Base-by-base conservation (phyloP, 192 early-diverging fungal species). In the Kappamyces sp. region DNA sequence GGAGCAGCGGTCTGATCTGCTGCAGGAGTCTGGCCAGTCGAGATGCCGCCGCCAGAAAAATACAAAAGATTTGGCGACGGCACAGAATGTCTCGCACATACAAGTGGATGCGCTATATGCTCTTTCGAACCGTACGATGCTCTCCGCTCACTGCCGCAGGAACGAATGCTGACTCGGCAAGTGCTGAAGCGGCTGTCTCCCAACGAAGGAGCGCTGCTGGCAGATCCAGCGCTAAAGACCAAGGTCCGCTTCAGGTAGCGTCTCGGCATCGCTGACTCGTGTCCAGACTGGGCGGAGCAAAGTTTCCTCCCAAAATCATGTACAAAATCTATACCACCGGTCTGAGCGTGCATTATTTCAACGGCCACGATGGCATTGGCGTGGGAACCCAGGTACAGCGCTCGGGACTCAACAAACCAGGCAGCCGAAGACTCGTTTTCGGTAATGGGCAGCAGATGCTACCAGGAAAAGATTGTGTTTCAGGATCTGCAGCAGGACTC, bases 261-360 rank as follows among this genome's bases (percentile, higher is more conserved):
- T 31, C 40, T 34, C 37, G 2, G 6, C 33, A 8, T 23, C 5
- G 61, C 12, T 9, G 43, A 6, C 33, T 33, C 8, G n/a, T 60
- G 32, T 57, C 8, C 10, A 76, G 74, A 49, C 65, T 80, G 37
- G 74, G 70, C 10, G 78, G 78, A 2, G 12, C 36, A 3, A 3
- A 47, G 10, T 80, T 75, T 48, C 78, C 78, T 32, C 78, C 78
- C 23, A 61, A 53, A 1, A 80, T 80, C 33, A 41, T 65, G 41
- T 80, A 64, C 66, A 80, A 80, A 47, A 73, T 80, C 23, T 80
- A 48, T 49, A 75, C 78, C 8, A 77, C 69, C 42, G 65, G 72
- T 37, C 54, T 6, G 12, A 80, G 69, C 49, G 74, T 77, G 3
- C 78, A 80, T 39, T 80, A 80, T 52, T 77, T 77, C 63, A 75